Percentiles rank a stretch among this genome's conserved stretches.
These are phyloP conservation scores for Colletotrichum plurivorum DNA, from an alignment of 2,329 filamentous ascomycete species.

Conservation along the genomic window DNA sequence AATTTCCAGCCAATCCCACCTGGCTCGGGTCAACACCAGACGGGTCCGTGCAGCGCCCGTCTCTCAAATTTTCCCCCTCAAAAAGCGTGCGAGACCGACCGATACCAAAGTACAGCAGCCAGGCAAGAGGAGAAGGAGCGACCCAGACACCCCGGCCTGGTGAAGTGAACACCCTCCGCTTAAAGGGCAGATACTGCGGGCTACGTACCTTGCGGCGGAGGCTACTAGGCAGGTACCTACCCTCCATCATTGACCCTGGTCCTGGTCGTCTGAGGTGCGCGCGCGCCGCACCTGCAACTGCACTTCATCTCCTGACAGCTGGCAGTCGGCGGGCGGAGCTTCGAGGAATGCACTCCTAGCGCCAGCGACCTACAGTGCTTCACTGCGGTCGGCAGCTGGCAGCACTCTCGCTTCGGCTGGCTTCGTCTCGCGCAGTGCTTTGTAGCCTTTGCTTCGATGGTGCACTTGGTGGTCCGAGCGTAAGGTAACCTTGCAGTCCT, in stretches of 20 bases:
- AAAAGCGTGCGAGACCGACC: background rate
- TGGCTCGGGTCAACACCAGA: conserved; percentile 14
- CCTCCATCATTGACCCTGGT: conserved; percentile 11
- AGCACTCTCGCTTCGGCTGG: conserved; percentile 9
- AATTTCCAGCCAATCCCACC: conserved; percentile 37
- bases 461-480: conserved; percentile 34
- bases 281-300: conserved; percentile 9
- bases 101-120: background rate
- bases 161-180: conserved; percentile 27
- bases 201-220: background rate
- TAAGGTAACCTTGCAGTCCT: conserved; percentile 32
- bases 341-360: too few species aligned
- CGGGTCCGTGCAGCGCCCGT: conserved; percentile 29
- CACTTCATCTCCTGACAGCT: conserved; percentile 21
- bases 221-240: background rate
- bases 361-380: too few species aligned
- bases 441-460: conserved; percentile 20
- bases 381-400: conserved; percentile 14
- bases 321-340: background rate
- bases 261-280: conserved; percentile 22
- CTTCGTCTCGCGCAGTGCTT: conserved; percentile 10
- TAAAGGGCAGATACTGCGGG: background rate
- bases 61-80: conserved; percentile 12
- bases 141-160: conserved; percentile 7
- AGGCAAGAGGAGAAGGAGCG: conserved; percentile 5